These are phyloP conservation scores for Penicillium paxilli DNA, from an alignment of 495 filamentous ascomycete genomes.

Conservation along the genomic window DNA sequence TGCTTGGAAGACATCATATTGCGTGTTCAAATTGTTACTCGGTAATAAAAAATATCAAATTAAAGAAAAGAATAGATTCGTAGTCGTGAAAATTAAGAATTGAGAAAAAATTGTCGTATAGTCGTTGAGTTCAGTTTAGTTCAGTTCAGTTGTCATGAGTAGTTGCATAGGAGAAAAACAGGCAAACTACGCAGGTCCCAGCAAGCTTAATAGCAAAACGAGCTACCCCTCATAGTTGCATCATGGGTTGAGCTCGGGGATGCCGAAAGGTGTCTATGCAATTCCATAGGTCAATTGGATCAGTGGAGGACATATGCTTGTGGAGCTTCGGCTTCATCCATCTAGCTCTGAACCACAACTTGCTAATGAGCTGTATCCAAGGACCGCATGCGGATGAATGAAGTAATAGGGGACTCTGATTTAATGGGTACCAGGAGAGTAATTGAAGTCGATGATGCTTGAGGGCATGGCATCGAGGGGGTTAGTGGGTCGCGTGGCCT, in stretches of 20 bases:
- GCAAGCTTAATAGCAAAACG: constrained; percentile 15
- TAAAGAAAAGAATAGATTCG: background rate
- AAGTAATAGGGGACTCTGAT: constrained; percentile 2
- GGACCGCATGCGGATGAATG: constrained; percentile 11
- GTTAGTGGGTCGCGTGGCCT: constrained; percentile 13
- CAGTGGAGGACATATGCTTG: background rate
- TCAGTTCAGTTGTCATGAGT: constrained; percentile 16
- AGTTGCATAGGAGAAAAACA: background rate
- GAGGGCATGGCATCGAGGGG: background rate
- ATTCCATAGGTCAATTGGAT: constrained; percentile 2
- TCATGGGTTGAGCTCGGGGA: constrained; percentile 19
- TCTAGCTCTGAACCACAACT: constrained; percentile 2
- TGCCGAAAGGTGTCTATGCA: background rate
- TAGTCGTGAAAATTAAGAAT: constrained; percentile 8
- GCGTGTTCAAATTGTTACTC: background rate
- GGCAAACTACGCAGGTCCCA: background rate
- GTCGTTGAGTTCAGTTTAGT: constrained; percentile 21
- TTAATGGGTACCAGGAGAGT: constrained; percentile 6
- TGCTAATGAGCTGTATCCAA: constrained; percentile 5
- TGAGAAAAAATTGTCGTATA: constrained; percentile 13
- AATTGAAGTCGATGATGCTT: constrained; percentile 30
- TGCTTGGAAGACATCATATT: constrained; percentile 25
- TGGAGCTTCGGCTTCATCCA: background rate
- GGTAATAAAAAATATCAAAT: background rate
- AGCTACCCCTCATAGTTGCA: constrained; percentile 15